phyloP scores from a whole-genome alignment of 305 asterid species.

The Nicotiana rustica region DNA sequence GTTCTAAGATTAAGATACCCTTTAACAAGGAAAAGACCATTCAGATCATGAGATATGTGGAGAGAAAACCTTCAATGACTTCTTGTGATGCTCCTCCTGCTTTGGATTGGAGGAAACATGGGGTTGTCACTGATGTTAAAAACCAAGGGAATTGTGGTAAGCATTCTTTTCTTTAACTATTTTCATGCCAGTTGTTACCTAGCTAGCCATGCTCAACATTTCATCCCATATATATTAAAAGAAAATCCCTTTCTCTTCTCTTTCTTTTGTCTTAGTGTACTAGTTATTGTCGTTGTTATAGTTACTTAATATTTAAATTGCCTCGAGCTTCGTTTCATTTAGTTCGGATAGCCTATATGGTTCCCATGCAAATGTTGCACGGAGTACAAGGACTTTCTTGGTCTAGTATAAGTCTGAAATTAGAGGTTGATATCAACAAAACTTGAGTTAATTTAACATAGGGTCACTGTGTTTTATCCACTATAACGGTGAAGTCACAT shows the following conservation, averaged over 20 bases:
- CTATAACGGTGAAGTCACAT: not conserved
- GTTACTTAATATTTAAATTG: too few species aligned
- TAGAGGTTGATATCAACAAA: too few species aligned
- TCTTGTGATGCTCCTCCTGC: conserved; percentile 42
- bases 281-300: too few species aligned
- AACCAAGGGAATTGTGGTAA: conserved; percentile 48
- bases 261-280: too few species aligned
- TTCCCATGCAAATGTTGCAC: too few species aligned
- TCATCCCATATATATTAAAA: not conserved
- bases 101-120: conserved; percentile 48
- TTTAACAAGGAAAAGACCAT: not conserved
- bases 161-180: not conserved
- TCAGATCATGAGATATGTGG: not conserved
- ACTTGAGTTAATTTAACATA: too few species aligned
- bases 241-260: too few species aligned
- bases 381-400: too few species aligned
- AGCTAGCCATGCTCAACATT: not conserved
- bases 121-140: conserved; percentile 44
- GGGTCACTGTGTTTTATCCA: too few species aligned
- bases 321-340: too few species aligned
- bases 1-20: conserved; percentile 33
- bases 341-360: too few species aligned
- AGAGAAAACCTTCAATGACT: not conserved
- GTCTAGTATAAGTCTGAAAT: too few species aligned
- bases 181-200: not conserved